Evolutionary conservation across 257 asterid species (phyloP).

Genomic region (Gentiana dahurica): DNA sequence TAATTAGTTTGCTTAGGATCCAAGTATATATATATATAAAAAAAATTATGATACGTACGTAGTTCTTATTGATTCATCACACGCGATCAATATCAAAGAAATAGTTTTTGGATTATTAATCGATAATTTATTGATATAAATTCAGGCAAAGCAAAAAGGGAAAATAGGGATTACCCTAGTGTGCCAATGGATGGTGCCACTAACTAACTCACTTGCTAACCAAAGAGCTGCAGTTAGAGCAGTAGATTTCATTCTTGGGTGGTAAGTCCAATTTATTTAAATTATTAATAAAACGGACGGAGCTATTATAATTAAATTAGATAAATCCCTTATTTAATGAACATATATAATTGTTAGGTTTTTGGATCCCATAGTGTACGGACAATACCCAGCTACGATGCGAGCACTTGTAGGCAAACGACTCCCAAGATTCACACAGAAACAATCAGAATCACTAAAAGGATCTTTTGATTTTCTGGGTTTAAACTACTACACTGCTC

Average conservation of each 20-base stretch:
- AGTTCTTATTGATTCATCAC: too few relatives aligned
- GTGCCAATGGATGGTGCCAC: slow-evolving; percentile 26
- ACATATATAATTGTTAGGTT: background rate
- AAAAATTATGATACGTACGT: too few relatives aligned
- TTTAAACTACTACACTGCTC: slow-evolving; percentile 7
- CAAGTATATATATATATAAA: too few relatives aligned
- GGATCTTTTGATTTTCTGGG: slow-evolving; percentile 10
- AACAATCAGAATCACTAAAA: background rate
- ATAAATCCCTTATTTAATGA: background rate
- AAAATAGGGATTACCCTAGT: slow-evolving; percentile 32
- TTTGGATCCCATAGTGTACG: background rate
- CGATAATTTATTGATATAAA: background rate
- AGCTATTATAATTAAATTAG: background rate
- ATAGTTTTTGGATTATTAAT: background rate
- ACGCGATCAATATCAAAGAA: background rate
- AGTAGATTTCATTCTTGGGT: slow-evolving; percentile 44
- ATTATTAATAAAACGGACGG: background rate
- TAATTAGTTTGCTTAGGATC: too few relatives aligned
- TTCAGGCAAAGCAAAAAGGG: slow-evolving; percentile 17
- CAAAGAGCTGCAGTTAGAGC: slow-evolving; percentile 32
- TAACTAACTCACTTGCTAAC: slow-evolving; percentile 17
- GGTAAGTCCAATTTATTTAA: slow-evolving; percentile 20
- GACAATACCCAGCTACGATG: slow-evolving; percentile 5
- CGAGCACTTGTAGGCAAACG: slow-evolving; percentile 1
- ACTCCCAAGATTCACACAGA: background rate